These are phyloP conservation scores for Paraphoma chrysanthemicola DNA, from an alignment of 2,329 filamentous ascomycete genomes.

Conservation along the genomic window DNA sequence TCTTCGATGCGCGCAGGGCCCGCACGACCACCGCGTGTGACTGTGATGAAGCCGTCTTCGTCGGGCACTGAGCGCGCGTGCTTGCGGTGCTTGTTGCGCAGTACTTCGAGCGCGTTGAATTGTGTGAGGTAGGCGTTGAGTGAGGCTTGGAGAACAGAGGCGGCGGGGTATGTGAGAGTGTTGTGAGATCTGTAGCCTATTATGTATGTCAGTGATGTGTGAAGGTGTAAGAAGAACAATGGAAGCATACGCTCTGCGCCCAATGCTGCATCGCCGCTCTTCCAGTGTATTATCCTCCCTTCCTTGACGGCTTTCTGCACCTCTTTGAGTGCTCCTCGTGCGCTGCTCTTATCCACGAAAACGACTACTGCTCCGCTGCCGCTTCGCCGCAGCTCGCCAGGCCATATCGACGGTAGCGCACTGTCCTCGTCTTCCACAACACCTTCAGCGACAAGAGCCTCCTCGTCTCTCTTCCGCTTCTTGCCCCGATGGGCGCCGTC, in stretches of 20 bases:
- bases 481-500: conserved; percentile 51
- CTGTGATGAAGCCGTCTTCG: conserved; percentile 94
- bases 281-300: conserved; percentile 73
- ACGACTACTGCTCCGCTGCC: conserved; percentile 82
- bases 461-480: conserved; percentile 62
- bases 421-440: conserved; percentile 64
- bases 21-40: conserved; percentile 74
- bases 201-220: conserved; percentile 29
- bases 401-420: conserved; percentile 75
- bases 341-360: conserved; percentile 82
- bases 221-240: neutral
- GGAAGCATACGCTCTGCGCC: conserved; percentile 62
- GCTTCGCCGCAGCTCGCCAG: conserved; percentile 71
- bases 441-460: conserved; percentile 45
- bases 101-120: conserved; percentile 73
- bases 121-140: conserved; percentile 86
- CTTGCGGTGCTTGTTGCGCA: conserved; percentile 67
- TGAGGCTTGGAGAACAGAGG: conserved; percentile 69
- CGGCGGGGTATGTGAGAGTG: conserved; percentile 73
- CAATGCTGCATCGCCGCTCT: conserved; percentile 50
- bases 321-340: conserved; percentile 79
- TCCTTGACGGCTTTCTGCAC: conserved; percentile 65
- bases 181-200: conserved; percentile 69
- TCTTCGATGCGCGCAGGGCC: conserved; percentile 78
- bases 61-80: conserved; percentile 79